Percentiles rank a stretch among this genome's conserved stretches.
phyloP scores from a whole-genome alignment of 1,284 basidiomycete species.

The Stygiomarasmius scandens region DNA sequence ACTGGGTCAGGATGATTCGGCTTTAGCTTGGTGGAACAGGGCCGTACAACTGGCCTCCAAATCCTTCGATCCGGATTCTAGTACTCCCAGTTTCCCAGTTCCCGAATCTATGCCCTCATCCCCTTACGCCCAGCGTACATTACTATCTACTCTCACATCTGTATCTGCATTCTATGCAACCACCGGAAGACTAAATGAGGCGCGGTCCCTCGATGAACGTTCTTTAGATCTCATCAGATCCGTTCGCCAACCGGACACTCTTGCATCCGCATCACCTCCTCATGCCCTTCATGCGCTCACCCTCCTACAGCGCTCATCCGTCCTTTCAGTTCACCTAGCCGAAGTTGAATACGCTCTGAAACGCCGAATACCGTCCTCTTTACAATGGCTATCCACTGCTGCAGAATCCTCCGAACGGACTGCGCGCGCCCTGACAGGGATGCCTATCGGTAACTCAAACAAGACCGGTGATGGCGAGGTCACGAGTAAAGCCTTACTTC shows the following conservation, averaged over 20 bases:
- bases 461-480: conserved; percentile 12
- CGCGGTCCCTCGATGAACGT: conserved; percentile 66
- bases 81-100: conserved; percentile 26
- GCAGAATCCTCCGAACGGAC: conserved; percentile 71
- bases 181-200: conserved; percentile 64
- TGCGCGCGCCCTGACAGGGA: conserved; percentile 54
- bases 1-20: conserved; percentile 53
- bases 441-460: conserved; percentile 40
- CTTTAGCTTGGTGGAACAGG: conserved; percentile 67
- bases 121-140: conserved; percentile 69
- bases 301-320: conserved; percentile 71
- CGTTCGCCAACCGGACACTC: conserved; percentile 52
- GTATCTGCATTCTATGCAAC: conserved; percentile 74
- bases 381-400: conserved; percentile 61
- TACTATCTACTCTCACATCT: conserved; percentile 69
- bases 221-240: conserved; percentile 72
- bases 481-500: conserved; percentile 39
- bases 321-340: conserved; percentile 75
- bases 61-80: conserved; percentile 19
- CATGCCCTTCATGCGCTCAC: conserved; percentile 69
- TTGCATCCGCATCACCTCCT: conserved; percentile 49
- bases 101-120: conserved; percentile 52
- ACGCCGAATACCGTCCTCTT: conserved; percentile 44
- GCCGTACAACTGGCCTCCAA: conserved; percentile 50
- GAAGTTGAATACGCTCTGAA: conserved; percentile 70